A percentile compares a stretch with the other conserved stretches of the same genome.
phyloP scores from a whole-genome alignment of 2,329 filamentous ascomycete species.

The Trichophyton benhamiae region DNA sequence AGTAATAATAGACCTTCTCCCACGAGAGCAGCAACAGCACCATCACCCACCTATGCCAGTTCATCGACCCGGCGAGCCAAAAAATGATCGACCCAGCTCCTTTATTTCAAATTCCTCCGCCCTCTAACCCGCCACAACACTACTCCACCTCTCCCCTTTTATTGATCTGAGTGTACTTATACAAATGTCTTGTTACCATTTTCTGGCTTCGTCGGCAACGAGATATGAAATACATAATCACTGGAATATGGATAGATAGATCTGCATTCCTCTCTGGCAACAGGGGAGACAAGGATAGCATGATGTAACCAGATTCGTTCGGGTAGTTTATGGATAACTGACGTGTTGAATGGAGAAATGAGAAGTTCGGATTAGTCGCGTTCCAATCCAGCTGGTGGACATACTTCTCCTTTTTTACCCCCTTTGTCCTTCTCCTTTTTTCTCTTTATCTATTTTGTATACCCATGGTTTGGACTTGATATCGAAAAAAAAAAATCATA shows the following conservation, averaged over 20 bases:
- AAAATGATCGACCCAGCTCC: neutral
- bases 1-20: neutral
- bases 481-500: neutral
- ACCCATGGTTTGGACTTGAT: slow-evolving; percentile 1
- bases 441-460: neutral
- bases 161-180: neutral
- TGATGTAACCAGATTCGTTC: neutral
- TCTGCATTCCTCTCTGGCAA: neutral
- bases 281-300: neutral
- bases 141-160: neutral
- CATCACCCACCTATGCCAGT: neutral
- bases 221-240: neutral
- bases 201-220: neutral
- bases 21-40: neutral
- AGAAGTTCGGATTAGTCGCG: too few relatives aligned
- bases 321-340: neutral
- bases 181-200: neutral
- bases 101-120: neutral
- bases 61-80: neutral
- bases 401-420: neutral
- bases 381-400: neutral
- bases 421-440: neutral
- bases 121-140: too few relatives aligned
- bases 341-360: neutral
- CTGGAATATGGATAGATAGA: neutral